Evolutionary conservation across 495 filamentous ascomycete species (phyloP), one percentile per base, ranked within the genome.

Genomic region (Bathelium albidoporum): DNA sequence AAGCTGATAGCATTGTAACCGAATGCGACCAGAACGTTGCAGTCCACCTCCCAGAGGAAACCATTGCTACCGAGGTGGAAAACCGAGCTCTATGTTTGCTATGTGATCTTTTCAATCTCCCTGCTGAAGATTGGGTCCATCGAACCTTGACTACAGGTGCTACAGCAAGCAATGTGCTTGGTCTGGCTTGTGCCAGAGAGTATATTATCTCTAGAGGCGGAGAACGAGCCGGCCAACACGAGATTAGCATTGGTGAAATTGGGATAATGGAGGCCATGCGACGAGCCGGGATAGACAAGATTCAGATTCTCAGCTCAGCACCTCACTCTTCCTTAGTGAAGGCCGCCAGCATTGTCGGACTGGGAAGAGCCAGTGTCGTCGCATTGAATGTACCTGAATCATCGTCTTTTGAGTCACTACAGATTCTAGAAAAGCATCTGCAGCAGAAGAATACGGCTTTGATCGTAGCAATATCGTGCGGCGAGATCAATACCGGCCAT

Each of bases 401-500:
- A 52, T 80, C 95, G 68, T 87, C 96, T 66, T 60, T 95, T 22
- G 49, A 16, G 16, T 55, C 49, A 29, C 24, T 55, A 5, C 76
- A 82, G 16, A 66, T 69, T 12, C 71, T 90, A 0, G 80, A 85
- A 65, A 77, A 82, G 39, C 74, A 79, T 24, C 74, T 92, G 22
- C 72, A 73, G 63, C 75, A 64, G 67, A 34, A 72, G 2, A 79
- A 80, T 18, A 80, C 80, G 28, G 89, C 80, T 12, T 87, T 79
- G 52, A 91, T 97, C 61, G 81, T 96, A 1, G 87, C 81, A 16
- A 76, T 95, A 9, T 91, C 90, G 28, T 86, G 85, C 28, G 90
- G 89, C 9, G 93, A 97, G 76, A 90, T 97, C 41, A 97, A 97
- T 68, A 95, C 91, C 2, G 93, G 93, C 1, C 77, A 82, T 7